Evolutionary conservation across 306 rosid species (phyloP), one percentile per base, ranked within the genome.

Genomic region (Prunus dulcis): DNA sequence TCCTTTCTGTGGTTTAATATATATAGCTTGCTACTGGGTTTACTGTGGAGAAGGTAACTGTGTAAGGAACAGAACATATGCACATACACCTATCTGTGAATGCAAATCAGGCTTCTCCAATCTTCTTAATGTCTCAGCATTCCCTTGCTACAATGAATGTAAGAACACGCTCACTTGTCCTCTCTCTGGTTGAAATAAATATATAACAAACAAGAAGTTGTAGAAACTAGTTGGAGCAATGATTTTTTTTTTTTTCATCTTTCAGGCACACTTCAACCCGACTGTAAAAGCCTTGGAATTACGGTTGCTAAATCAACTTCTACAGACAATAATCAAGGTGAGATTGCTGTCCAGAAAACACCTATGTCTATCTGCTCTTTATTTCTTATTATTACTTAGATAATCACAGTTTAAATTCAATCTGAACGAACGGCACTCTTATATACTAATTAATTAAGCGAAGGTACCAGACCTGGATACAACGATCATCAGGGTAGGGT

Each of bases 101-200:
- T 93, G 98, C 88, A 43, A 69, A 0, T 12, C 86, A 25, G 87
- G 82, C 63, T 87, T 19, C 75, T 78, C 1, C 19, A 93, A 93
- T 79, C 97, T 93, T 80, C 96, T 90, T 65, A 64, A 87, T 63
- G 45, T 77, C 71, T 34, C 96, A 1, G 82, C 71, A 49, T 93
- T 80, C 58, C 98, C 98, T 3, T 93, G 97, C 84, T 93, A 93
- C 82, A 84, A 81, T 64, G 83, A 81, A 80, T 93, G 98, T 93
- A 86, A 83, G 84, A 20, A 64, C 61, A 27, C 53, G 66, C n/a
- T 45, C 53, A 69, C 25, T 55, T 23, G 53, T 25, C 3, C 53
- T 82, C 69, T 27, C 47, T 55, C 17, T 60, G 6, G 11, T 19
- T 27, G 4, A 18, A 71, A 6, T 14, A 12, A 18, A 17, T 8